A percentile compares a stretch with the other conserved stretches of the same genome.
Evolutionary conservation across 1,284 basidiomycete species (phyloP).

Genomic region (Pyrrhoderma noxium): DNA sequence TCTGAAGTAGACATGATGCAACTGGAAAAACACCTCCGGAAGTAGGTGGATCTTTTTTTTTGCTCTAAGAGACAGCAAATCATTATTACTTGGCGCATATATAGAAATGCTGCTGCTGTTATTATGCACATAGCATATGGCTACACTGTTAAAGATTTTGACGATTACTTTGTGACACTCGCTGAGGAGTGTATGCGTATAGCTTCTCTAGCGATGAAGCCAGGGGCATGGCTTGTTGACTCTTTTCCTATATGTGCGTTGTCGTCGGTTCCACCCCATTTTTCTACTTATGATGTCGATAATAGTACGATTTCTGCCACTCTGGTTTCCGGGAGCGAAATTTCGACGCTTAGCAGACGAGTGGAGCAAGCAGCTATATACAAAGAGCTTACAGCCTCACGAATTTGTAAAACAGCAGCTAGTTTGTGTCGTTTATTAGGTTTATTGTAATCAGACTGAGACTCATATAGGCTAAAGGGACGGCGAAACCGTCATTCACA

Average conservation of each 20-base stretch:
- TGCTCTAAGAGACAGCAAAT: background rate
- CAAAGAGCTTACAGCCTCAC: conserved; percentile 26
- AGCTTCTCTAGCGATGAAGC: conserved; percentile 33
- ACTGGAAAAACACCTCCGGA: conserved; percentile 12
- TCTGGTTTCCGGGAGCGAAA: conserved; percentile 13
- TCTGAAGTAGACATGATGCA: background rate
- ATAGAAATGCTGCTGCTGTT: conserved; percentile 34
- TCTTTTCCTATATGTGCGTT: conserved; percentile 33
- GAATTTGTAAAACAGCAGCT: conserved; percentile 37
- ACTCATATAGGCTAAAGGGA: conserved; percentile 18
- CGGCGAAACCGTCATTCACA: conserved; percentile 18
- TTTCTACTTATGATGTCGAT: background rate
- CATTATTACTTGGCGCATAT: background rate
- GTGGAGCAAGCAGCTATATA: conserved; percentile 29
- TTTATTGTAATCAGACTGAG: background rate
- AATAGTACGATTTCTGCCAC: conserved; percentile 11
- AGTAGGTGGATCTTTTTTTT: background rate
- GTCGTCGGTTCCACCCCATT: too few species aligned
- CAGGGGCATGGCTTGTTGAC: conserved; percentile 41
- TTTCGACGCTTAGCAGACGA: conserved; percentile 11
- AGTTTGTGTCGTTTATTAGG: conserved; percentile 25
- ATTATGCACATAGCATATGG: conserved; percentile 41
- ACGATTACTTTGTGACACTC: conserved; percentile 36
- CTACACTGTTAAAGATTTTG: conserved; percentile 31
- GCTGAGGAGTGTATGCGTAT: conserved; percentile 36